Percentiles rank a stretch among this genome's conserved stretches.
Evolutionary conservation across 1,139 yeast species (phyloP).

Genomic region (Kodamaea sp.): DNA sequence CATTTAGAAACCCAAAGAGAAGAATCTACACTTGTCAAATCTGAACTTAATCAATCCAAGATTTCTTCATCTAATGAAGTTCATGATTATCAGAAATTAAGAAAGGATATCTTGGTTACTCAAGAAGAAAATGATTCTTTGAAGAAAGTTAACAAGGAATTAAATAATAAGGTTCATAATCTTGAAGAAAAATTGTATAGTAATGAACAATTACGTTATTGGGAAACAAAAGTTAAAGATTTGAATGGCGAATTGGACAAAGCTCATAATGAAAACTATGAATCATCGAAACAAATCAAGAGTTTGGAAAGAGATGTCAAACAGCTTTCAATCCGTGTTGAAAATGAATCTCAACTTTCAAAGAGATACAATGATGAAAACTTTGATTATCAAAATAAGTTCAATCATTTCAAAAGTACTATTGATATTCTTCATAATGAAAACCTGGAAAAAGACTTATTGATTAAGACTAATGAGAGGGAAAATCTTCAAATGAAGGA

Average conservation of each 20-base stretch:
- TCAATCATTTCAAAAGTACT: conserved; percentile 33
- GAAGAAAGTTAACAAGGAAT: conserved; percentile 34
- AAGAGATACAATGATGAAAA: conserved; percentile 48
- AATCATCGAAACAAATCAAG: conserved; percentile 30
- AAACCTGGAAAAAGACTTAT: conserved; percentile 41
- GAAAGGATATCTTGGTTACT: conserved; percentile 38
- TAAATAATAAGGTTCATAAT: conserved; percentile 28
- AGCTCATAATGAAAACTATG: conserved; percentile 29
- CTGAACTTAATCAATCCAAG: conserved; percentile 36
- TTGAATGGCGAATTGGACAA: conserved; percentile 31
- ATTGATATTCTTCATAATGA: conserved; percentile 36
- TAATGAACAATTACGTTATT: conserved; percentile 43
- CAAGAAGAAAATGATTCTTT: conserved; percentile 44
- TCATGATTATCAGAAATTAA: conserved; percentile 35
- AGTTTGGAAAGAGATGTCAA: conserved; percentile 32
- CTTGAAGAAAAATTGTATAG: conserved; percentile 44
- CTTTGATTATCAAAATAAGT: conserved; percentile 44
- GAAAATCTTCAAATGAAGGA: conserved; percentile 51
- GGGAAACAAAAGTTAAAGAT: conserved; percentile 39
- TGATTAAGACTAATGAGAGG: conserved; percentile 31
- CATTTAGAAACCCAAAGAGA: conserved; percentile 36
- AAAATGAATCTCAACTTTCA: conserved; percentile 35
- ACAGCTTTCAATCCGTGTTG: conserved; percentile 35
- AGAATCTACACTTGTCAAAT: conserved; percentile 30
- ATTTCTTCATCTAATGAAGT: conserved; percentile 29